A percentile compares a stretch with the other conserved stretches of the same genome.
Evolutionary conservation across 495 filamentous ascomycete species (phyloP).

Genomic region (Penicillium cinerascens): DNA sequence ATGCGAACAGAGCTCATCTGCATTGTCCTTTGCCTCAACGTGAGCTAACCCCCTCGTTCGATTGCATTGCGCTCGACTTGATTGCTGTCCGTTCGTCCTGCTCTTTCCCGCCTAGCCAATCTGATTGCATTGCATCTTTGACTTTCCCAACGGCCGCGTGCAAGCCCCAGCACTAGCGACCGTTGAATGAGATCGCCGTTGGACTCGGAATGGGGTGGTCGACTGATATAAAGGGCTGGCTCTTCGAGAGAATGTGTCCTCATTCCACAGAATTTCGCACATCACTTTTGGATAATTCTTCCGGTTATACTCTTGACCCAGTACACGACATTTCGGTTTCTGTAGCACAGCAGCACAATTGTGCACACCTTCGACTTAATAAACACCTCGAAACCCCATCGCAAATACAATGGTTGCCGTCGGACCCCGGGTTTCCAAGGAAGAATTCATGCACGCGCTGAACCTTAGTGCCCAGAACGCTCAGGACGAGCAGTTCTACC

Average conservation of each 20-base stretch:
- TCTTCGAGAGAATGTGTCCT: background rate
- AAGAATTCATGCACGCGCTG: conserved; percentile 44
- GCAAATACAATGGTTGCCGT: conserved; percentile 25
- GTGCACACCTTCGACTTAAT: background rate
- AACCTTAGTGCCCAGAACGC: conserved; percentile 38
- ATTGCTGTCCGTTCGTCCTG: conserved; percentile 21
- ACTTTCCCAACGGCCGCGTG: conserved; percentile 2
- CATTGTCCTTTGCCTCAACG: background rate
- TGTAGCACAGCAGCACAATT: background rate
- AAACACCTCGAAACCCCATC: background rate
- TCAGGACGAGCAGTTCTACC: conserved; percentile 42
- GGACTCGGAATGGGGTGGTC: background rate
- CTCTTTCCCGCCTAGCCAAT: conserved; percentile 12
- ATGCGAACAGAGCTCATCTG: conserved; percentile 10
- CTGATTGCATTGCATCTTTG: conserved; percentile 19
- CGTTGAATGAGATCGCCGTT: conserved; percentile 1
- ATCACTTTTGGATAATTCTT: too few species aligned
- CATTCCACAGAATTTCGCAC: background rate
- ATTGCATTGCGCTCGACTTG: conserved; percentile 17
- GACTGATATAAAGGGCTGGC: background rate
- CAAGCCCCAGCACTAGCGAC: background rate
- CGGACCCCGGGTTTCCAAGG: conserved; percentile 45
- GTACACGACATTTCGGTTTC: background rate
- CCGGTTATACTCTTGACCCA: background rate
- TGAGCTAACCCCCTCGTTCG: conserved; percentile 9